phyloP scores from a whole-genome alignment of 2,329 filamentous ascomycete species.

The Pseudogymnoascus verrucosus region DNA sequence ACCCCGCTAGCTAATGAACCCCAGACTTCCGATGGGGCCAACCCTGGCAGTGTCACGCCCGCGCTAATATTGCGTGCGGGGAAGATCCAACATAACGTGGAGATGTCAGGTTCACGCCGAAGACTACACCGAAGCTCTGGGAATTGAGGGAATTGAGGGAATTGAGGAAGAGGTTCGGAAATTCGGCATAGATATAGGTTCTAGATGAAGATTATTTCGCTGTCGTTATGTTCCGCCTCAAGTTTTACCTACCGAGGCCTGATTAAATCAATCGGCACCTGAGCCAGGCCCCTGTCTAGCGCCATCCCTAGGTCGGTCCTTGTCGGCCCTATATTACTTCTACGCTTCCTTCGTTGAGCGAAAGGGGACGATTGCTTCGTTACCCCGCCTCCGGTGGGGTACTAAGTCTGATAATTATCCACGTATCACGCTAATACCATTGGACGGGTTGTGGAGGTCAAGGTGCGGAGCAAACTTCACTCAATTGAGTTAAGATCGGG shows the following conservation, averaged over 20 bases:
- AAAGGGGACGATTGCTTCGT: not conserved
- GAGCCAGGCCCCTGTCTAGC: not conserved
- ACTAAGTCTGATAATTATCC: not conserved
- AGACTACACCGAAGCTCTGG: not conserved
- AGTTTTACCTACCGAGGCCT: not conserved
- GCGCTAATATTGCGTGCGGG: not conserved
- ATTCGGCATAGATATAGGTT: not conserved
- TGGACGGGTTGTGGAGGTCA: conserved; percentile 15
- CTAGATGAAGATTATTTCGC: not conserved
- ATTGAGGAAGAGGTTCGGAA: not conserved
- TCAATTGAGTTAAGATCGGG: conserved; percentile 21
- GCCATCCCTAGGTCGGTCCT: not conserved
- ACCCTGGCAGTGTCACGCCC: not conserved
- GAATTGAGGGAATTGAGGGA: not conserved
- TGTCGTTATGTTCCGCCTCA: not conserved
- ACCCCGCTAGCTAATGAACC: not conserved
- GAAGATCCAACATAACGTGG: not conserved
- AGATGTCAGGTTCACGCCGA: not conserved
- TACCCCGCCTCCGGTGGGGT: not conserved
- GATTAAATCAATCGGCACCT: not conserved
- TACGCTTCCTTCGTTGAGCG: not conserved
- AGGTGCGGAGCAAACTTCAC: conserved; percentile 17
- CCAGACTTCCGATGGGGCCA: not conserved
- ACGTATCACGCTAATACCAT: not conserved
- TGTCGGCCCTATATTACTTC: not conserved